These are phyloP conservation scores for Arctostaphylos glauca DNA, from an alignment of 148 eudicot genomes.

Conservation along the genomic window DNA sequence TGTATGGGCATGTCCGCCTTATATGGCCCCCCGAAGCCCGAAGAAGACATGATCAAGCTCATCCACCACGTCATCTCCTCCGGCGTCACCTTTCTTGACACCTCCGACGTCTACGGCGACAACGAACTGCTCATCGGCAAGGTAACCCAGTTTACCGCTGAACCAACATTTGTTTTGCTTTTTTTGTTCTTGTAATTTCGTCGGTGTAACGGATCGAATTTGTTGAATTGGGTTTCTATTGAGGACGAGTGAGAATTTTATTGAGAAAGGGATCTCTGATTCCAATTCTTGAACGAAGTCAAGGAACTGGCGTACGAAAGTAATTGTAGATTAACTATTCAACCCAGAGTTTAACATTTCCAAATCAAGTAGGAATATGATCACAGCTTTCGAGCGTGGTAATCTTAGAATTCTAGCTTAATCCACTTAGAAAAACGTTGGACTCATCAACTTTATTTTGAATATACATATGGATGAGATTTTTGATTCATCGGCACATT, in stretches of 20 bases:
- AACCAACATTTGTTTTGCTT: too few relatives aligned
- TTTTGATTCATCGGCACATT: neutral
- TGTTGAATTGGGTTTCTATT: too few relatives aligned
- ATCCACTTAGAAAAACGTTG: neutral
- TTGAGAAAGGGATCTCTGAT: neutral
- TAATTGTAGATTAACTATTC: neutral
- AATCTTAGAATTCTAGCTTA: neutral
- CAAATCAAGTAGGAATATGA: neutral
- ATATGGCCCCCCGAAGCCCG: neutral
- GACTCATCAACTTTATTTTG: neutral
- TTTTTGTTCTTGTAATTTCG: too few relatives aligned
- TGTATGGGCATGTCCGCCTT: neutral
- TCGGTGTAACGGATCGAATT: too few relatives aligned
- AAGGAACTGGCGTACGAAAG: neutral
- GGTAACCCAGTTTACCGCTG: neutral
- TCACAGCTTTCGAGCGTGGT: neutral
- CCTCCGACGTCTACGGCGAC: neutral
- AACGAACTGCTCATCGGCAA: neutral
- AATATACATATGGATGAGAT: neutral
- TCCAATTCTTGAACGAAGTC: neutral
- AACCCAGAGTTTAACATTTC: neutral
- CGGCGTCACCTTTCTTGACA: conserved; percentile 4
- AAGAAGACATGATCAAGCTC: neutral
- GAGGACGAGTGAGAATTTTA: too few relatives aligned
- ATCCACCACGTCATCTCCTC: neutral